phyloP scores from a whole-genome alignment of 192 early-diverging fungal genomes.

The Gonapodya prolifera region DNA sequence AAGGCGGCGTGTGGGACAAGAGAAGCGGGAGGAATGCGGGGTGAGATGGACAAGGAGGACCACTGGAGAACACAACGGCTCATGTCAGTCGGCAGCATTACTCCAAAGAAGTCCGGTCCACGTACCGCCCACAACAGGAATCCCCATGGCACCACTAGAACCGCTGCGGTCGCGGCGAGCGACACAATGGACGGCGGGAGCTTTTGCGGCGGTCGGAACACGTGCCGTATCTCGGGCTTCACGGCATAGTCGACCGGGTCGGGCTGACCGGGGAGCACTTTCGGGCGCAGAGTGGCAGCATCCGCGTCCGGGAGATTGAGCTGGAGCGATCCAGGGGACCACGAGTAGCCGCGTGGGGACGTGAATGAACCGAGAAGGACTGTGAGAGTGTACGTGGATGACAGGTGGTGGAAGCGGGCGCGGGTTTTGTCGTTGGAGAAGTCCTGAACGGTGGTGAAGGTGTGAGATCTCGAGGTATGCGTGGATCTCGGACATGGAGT shows the following conservation, averaged over 20 bases:
- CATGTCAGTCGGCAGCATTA: background rate
- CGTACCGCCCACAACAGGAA: background rate
- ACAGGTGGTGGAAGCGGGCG: background rate
- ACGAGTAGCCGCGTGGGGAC: background rate
- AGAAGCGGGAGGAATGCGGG: background rate
- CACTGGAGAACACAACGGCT: too few relatives aligned
- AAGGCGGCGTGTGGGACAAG: background rate
- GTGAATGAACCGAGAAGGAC: background rate
- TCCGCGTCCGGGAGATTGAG: background rate
- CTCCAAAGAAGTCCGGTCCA: background rate
- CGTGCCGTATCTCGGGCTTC: constrained; percentile 1
- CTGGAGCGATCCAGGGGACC: background rate
- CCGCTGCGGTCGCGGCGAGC: background rate
- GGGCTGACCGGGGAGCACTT: background rate
- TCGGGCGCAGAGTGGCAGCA: background rate
- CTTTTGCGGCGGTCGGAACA: background rate
- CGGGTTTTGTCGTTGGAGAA: background rate
- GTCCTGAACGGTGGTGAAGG: too few relatives aligned
- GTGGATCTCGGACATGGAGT: too few relatives aligned
- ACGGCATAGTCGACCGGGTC: background rate
- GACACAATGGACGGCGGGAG: background rate
- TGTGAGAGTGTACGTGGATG: background rate
- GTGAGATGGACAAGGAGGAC: background rate
- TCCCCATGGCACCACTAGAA: background rate
- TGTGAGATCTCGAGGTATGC: too few relatives aligned